Base-by-base conservation (phyloP, 2,329 filamentous ascomycete genomes). In the Colletotrichum sp. region DNA sequence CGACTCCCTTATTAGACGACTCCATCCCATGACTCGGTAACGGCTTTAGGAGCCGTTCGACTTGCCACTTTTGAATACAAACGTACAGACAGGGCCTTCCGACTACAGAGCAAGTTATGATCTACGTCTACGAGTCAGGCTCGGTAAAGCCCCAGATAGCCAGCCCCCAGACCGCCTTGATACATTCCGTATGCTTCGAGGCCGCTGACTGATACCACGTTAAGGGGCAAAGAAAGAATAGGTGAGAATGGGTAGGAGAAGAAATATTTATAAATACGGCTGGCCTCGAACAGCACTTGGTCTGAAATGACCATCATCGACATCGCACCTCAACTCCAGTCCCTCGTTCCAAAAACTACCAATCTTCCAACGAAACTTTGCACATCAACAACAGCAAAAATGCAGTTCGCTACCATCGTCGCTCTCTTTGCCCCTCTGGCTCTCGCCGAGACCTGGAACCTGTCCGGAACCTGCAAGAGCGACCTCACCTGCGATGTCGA, bases 231-330 rank as follows among this genome's bases (percentile, higher is more conserved):
- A 32, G 6, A 1, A n/a, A 3, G 18, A 1, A 32, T 32, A 0
- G 0, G 9, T 8, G 5, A n/a, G n/a, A 28, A 26, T 28, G 0
- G 21, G 15, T n/a, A 6, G 0, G 6, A 18, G 44, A 2, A 1
- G 6, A 24, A 52, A 16, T 12, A 8, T n/a, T 39, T 64, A 64
- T 64, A 21, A 16, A 13, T 24, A 16, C 13, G 4, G 13, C 8
- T 28, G 0, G 13, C 30, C 4, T 28, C 15, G 30, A 13, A 8
- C 8, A 8, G 3, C 18, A 1, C 3, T 15, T 21, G 10, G 13
- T 24, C 3, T 15, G 0, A 7, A 24, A 10, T 21, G 28, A 26
- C 60, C 32, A 3, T 18, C 32, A 21, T 26, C 8, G 13, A 64
- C 32, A 18, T 4, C 32, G 16, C 60, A 34, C 1, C 13, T 64